Conservation (phyloP, 1,284 basidiomycete genomes). For the Cystobasidium slooffiae region DNA sequence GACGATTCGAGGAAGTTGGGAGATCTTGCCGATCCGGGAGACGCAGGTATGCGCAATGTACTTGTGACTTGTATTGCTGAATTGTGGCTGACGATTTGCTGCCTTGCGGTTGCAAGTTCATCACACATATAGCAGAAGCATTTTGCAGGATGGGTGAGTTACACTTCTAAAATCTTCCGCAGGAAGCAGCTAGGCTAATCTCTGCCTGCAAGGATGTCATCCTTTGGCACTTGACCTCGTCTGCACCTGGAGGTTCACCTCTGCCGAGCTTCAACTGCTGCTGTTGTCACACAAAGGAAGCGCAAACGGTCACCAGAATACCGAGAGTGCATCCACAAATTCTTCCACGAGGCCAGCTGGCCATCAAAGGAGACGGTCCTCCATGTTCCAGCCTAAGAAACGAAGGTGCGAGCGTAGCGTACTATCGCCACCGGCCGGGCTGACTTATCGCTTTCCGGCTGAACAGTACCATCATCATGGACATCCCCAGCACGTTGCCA, state of each 20-base stretch:
- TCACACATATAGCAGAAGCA: conserved; percentile 85
- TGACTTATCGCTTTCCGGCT: too few species aligned
- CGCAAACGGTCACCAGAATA: too few species aligned
- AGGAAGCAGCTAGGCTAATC: conserved; percentile 19
- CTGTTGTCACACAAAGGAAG: too few species aligned
- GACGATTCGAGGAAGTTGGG: conserved; percentile 85
- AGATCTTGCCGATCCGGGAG: conserved; percentile 81
- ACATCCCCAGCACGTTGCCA: conserved; percentile 27
- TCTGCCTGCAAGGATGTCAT: conserved; percentile 74
- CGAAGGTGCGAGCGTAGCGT: conserved; percentile 5
- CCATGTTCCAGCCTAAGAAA: conserved; percentile 19
- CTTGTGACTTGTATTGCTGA: not conserved
- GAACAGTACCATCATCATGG: conserved; percentile 33
- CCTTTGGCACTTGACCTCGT: conserved; percentile 82
- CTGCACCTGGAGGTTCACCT: conserved; percentile 54
- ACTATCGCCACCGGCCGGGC: not conserved
- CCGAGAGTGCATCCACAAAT: too few species aligned
- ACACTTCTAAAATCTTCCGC: not conserved
- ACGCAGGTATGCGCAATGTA: conserved; percentile 64
- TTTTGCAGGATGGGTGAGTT: conserved; percentile 86
- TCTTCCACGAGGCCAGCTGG: not conserved
- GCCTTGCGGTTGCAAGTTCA: conserved; percentile 62
- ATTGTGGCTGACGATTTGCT: not conserved
- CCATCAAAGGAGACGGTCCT: conserved; percentile 26
- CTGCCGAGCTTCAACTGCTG: conserved; percentile 10